Evolutionary conservation across 2,329 filamentous ascomycete genomes (phyloP).

Genomic region (Aspergillus sp.): DNA sequence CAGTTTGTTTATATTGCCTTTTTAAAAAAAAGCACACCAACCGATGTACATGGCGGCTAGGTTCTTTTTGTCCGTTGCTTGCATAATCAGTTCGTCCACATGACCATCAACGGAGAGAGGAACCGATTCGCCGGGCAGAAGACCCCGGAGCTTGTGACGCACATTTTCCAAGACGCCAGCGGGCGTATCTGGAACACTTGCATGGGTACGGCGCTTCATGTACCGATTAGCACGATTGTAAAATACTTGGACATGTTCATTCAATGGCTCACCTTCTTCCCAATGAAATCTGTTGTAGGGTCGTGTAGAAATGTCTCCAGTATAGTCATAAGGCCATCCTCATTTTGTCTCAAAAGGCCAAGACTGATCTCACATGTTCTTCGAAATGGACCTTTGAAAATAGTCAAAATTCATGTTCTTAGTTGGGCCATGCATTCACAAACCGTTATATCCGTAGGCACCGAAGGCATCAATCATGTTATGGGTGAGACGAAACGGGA

Average conservation of each 20-base stretch:
- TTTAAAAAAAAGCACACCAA: constrained; percentile 69
- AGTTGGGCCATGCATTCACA: neutral
- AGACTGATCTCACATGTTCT: constrained; percentile 87
- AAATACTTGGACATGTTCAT: neutral
- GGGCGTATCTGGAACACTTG: constrained; percentile 59
- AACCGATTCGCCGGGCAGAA: constrained; percentile 82
- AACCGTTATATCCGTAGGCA: constrained; percentile 80
- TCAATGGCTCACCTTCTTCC: constrained; percentile 52
- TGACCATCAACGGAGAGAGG: constrained; percentile 93
- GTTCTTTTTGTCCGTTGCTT: constrained; percentile 75
- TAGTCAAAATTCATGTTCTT: neutral
- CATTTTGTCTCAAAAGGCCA: constrained; percentile 76
- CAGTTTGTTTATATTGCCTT: constrained; percentile 1
- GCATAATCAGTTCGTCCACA: constrained; percentile 88
- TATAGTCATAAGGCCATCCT: constrained; percentile 96
- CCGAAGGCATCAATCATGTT: constrained; percentile 99
- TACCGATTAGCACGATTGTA: neutral
- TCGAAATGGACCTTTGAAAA: constrained; percentile 65
- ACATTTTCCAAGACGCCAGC: constrained; percentile 86
- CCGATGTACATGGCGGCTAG: constrained; percentile 95
- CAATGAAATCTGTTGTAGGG: constrained; percentile 87
- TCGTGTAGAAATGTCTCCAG: constrained; percentile 97
- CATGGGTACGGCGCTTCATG: constrained; percentile 46
- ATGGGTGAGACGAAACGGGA: constrained; percentile 94
- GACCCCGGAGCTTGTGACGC: constrained; percentile 75